Base-by-base conservation (phyloP, 768 basidiomycete genomes). In the Leucosporidium creatinivorum region DNA sequence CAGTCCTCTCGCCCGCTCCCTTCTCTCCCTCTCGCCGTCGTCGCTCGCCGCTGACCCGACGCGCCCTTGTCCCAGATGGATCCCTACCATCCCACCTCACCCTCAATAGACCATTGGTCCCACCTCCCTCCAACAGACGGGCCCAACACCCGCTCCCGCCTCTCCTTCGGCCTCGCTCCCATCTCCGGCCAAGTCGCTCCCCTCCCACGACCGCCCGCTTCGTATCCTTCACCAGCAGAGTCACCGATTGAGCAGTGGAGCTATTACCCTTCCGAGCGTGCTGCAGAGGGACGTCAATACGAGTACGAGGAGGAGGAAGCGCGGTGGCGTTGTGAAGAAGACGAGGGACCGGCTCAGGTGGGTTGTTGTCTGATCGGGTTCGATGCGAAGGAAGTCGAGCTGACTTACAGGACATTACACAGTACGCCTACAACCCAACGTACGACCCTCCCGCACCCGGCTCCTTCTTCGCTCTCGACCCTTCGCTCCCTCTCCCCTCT, bases 391-490 rank as follows among this genome's bases (percentile, higher is more conserved):
- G 23, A 9, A 26, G 15, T 15, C 12, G 52, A 54, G 52, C 52
- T 54, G 52, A 54, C 26, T n/a, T n/a, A n/a, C 39, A 1, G 1
- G 15, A 30, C 12, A 30, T 15, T 7, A 1, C 2, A 13, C 52
- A 54, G 52, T 30, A 54, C 52, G 30, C 52, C 13, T 54, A 54
- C 52, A 26, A 54, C 6, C 26, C 1, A 30, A 21, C 26, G 0
- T 44, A 44, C 39, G 39, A 4, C 25, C 6, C 30, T 28, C 12
- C 5, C 25, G 26, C 30, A 13, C 52, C 52, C 25, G 10, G 52
- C 52, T 54, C 30, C 23, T 58, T 63, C 68, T 54, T 63, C 62
- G 65, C 57, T 30, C 59, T 66, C 70, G 64, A 61, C 56, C 62
- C 68, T 5, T 47, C 52, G 13, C 64, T 60, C 44, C 39, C 39